Conservation (phyloP, 768 basidiomycete species). For the Xerocomellus dryophilus region DNA sequence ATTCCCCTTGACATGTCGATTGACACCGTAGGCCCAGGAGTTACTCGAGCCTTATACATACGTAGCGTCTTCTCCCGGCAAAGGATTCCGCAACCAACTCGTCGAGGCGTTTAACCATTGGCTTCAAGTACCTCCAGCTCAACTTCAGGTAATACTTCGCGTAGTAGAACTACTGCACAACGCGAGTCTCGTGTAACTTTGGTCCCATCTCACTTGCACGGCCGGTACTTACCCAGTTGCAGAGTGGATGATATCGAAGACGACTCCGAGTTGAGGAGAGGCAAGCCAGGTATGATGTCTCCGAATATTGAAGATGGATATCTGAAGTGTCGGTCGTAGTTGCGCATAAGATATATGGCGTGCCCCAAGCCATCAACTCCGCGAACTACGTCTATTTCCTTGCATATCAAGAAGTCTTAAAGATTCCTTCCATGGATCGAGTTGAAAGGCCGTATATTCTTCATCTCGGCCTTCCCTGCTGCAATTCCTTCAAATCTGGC, state of each 20-base stretch:
- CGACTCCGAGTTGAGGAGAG: slow-evolving; percentile 52
- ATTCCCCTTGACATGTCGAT: background rate
- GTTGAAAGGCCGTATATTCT: too few relatives aligned
- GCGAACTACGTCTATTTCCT: too few relatives aligned
- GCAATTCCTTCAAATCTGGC: too few relatives aligned
- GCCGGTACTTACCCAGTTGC: slow-evolving; percentile 3
- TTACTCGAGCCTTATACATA: slow-evolving; percentile 89
- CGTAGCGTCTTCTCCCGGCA: slow-evolving; percentile 80
- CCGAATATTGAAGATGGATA: background rate
- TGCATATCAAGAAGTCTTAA: too few relatives aligned
- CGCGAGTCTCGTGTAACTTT: slow-evolving; percentile 79
- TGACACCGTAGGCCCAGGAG: slow-evolving; percentile 27
- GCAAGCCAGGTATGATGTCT: slow-evolving; percentile 61
- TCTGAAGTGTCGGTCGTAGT: slow-evolving; percentile 41
- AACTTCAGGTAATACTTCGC: slow-evolving; percentile 67
- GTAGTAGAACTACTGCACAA: slow-evolving; percentile 92
- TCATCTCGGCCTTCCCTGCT: too few relatives aligned
- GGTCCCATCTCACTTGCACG: background rate
- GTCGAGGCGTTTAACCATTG: slow-evolving; percentile 91
- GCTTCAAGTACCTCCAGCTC: slow-evolving; percentile 75
- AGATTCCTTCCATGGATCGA: too few relatives aligned
- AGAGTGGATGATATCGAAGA: slow-evolving; percentile 82
- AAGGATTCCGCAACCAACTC: slow-evolving; percentile 84
- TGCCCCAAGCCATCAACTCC: too few relatives aligned
- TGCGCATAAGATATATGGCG: slow-evolving; percentile 40